Evolutionary conservation across 805 yeast species (phyloP), one percentile per base, ranked within the genome.

Genomic region (Starmerella lactis-condensi): DNA sequence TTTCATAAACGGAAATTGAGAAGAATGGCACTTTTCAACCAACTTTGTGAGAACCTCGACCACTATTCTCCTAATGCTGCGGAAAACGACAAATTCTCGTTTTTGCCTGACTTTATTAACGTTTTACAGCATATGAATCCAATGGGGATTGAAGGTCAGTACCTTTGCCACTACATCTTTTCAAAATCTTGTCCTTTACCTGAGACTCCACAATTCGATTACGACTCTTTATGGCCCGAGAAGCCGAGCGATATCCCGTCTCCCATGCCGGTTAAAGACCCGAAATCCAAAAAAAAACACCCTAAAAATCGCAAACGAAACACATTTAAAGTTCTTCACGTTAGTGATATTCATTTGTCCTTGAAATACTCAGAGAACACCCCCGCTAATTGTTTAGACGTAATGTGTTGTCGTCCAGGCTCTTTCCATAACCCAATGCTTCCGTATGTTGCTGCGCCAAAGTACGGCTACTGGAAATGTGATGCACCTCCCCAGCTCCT

Each of bases 321-420:
- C 34, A 55, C 60, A 2, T 67, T 72, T 50, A 67, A 70, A 36
- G 79, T 71, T 4, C 54, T 74, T 37, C 83, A 74, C 42, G 43
- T 74, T 20, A 63, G 74, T 13, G 82, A 74, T 46, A 67, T 73
- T 51, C 81, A 74, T 49, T 51, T 70, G 28, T 67, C 72, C 46
- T 49, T 65, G 33, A 65, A 49, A 33, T 62, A 51, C 51, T 61
- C 52, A 39, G 64, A 50, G 35, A 65, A 56, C 45, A 67, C 50
- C 43, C 64, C 52, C 37, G 63, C 51, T 36, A 52, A 56, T 28
- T 56, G 53, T 34, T 22, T 41, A 7, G 42, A 41, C 10, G 37
- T 39, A 10, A 60, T 71, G 63, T 74, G 83, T 48, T 74, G 83
- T 48, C 60, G 69, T 17, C 63, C 69, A 0, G 65, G 62, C 32